phyloP scores from a whole-genome alignment of 257 asterid genomes.

The Penstemon barbatus region DNA sequence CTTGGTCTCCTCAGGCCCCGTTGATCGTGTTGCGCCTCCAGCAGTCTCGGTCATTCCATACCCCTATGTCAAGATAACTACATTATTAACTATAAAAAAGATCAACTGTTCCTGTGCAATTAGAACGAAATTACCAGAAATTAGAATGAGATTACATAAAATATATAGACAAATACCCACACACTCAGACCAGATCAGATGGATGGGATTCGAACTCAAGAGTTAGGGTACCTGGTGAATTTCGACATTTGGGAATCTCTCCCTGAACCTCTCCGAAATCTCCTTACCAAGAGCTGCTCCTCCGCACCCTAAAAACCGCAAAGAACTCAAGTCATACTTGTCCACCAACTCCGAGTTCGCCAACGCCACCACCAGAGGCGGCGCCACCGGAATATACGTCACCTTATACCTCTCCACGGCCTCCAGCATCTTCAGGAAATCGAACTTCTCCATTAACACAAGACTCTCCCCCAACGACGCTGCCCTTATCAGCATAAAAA shows the following conservation, averaged over 20 bases:
- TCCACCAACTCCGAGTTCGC: conserved; percentile 69
- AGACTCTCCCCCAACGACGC: conserved; percentile 64
- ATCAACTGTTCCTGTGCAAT: too few relatives aligned
- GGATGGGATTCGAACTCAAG: too few relatives aligned
- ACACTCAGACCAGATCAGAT: too few relatives aligned
- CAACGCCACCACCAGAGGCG: conserved; percentile 87
- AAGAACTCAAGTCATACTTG: conserved; percentile 68
- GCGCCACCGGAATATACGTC: conserved; percentile 72
- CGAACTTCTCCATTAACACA: conserved; percentile 64
- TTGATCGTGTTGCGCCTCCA: conserved; percentile 62
- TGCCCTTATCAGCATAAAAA: conserved; percentile 68
- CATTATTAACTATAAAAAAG: too few relatives aligned
- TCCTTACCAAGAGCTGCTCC: conserved; percentile 97
- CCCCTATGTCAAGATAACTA: conserved; percentile 44
- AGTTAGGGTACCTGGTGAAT: conserved; percentile 50
- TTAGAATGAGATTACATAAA: too few relatives aligned
- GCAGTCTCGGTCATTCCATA: conserved; percentile 87
- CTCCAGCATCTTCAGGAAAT: conserved; percentile 68
- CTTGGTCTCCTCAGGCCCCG: conserved; percentile 57
- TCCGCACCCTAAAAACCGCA: conserved; percentile 65
- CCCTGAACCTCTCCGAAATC: conserved; percentile 54
- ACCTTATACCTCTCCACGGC: conserved; percentile 68
- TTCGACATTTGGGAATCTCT: conserved; percentile 57
- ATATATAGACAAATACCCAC: too few relatives aligned
- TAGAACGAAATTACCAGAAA: too few relatives aligned